These are phyloP conservation scores for Hyphopichia fennica DNA, from an alignment of 1,139 yeast species.

Conservation along the genomic window DNA sequence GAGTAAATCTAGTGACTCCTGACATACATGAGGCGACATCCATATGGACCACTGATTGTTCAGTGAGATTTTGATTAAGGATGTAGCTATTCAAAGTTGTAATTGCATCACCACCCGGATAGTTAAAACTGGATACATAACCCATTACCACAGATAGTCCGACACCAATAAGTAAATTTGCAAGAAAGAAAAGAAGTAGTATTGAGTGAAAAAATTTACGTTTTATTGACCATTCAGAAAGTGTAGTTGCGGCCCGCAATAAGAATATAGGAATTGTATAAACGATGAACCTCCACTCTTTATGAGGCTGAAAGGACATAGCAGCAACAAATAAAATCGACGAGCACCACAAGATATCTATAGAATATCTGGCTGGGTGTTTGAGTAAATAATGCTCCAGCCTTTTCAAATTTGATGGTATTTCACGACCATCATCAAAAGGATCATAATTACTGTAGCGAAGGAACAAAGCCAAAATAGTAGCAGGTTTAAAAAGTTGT, in stretches of 20 bases:
- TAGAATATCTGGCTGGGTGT: slow-evolving; percentile 39
- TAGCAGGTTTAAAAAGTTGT: slow-evolving; percentile 66
- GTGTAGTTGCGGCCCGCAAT: slow-evolving; percentile 63
- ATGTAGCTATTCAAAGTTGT: slow-evolving; percentile 49
- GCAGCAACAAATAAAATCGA: slow-evolving; percentile 53
- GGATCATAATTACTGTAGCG: slow-evolving; percentile 47
- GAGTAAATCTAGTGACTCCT: slow-evolving; percentile 77
- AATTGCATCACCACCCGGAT: slow-evolving; percentile 88
- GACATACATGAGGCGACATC: slow-evolving; percentile 86
- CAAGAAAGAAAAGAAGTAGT: slow-evolving; percentile 25
- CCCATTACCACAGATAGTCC: slow-evolving; percentile 52
- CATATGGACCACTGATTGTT: slow-evolving; percentile 54
- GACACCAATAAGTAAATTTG: slow-evolving; percentile 32
- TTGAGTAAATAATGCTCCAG: slow-evolving; percentile 21
- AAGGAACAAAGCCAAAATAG: slow-evolving; percentile 46
- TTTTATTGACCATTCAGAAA: slow-evolving; percentile 18
- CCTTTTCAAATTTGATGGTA: slow-evolving; percentile 12
- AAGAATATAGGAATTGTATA: slow-evolving; percentile 73
- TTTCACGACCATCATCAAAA: slow-evolving; percentile 22
- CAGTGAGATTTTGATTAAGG: slow-evolving; percentile 9
- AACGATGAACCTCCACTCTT: slow-evolving; percentile 89
- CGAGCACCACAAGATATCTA: slow-evolving; percentile 38
- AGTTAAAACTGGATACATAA: slow-evolving; percentile 68
- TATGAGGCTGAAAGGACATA: slow-evolving; percentile 85
- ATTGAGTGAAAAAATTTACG: slow-evolving; percentile 24